Conservation (phyloP, 2,329 filamentous ascomycete species). For the Neurospora sp. region DNA sequence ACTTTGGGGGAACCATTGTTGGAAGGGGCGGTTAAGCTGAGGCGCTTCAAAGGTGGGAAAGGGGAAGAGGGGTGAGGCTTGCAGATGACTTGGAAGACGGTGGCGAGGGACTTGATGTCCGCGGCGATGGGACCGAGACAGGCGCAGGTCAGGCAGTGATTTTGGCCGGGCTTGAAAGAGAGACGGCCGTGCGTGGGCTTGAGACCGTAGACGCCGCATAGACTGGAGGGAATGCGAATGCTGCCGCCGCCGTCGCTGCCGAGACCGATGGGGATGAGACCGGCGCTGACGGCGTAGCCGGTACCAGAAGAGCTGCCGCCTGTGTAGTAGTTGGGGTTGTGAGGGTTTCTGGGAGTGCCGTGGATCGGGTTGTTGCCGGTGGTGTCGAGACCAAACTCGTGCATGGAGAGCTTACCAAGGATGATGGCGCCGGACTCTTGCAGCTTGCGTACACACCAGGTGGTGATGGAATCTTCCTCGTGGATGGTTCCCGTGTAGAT, state of each 20-base stretch:
- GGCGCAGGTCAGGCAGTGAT: conserved; percentile 50
- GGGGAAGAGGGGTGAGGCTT: conserved; percentile 48
- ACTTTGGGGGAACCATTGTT: conserved; percentile 28
- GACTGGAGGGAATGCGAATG: conserved; percentile 61
- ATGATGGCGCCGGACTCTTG: conserved; percentile 62
- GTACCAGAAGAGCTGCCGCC: conserved; percentile 69
- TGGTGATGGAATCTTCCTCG: conserved; percentile 35
- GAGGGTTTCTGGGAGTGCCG: conserved; percentile 68
- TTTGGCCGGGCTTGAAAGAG: conserved; percentile 48
- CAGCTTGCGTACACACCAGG: conserved; percentile 62
- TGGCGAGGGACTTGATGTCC: conserved; percentile 55
- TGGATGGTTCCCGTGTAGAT: conserved; percentile 43
- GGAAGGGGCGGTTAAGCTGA: conserved; percentile 18
- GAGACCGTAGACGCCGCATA: conserved; percentile 64
- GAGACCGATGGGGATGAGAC: conserved; percentile 60
- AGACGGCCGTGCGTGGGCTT: conserved; percentile 62
- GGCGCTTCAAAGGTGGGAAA: conserved; percentile 35
- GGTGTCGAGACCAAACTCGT: conserved; percentile 65
- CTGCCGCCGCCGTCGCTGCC: conserved; percentile 67
- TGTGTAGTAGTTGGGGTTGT: conserved; percentile 63
- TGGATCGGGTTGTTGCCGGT: conserved; percentile 64
- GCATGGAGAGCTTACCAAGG: conserved; percentile 66
- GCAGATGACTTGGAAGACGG: conserved; percentile 55
- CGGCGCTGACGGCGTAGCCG: conserved; percentile 58
- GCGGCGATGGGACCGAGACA: conserved; percentile 59